Evolutionary conservation across 345 rosid species (phyloP).

Genomic region (Dipteronia dyeriana): DNA sequence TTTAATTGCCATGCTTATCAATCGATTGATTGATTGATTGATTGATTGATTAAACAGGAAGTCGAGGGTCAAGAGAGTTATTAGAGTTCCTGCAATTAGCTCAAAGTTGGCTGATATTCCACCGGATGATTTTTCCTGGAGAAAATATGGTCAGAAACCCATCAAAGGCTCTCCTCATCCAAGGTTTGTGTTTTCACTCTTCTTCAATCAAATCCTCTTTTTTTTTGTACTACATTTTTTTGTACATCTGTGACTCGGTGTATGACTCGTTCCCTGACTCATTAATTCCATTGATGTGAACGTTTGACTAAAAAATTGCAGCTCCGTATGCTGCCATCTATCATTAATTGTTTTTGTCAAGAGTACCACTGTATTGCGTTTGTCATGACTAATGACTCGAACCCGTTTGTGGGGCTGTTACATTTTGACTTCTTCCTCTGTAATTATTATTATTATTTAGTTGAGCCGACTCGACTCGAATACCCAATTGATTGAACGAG

Average conservation of each 20-base stretch:
- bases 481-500: not conserved
- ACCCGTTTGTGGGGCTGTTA: not conserved
- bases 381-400: not conserved
- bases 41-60: conserved; percentile 47
- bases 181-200: conserved; percentile 47
- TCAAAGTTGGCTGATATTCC: conserved; percentile 90
- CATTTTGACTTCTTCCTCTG: conserved; percentile 17
- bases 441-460: not conserved
- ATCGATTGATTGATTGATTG: too few relatives aligned
- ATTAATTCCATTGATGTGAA: not conserved
- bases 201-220: conserved; percentile 6
- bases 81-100: conserved; percentile 83
- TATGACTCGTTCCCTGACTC: conserved; percentile 15
- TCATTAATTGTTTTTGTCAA: not conserved
- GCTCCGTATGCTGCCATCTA: not conserved
- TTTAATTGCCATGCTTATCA: not conserved
- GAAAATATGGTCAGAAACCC: conserved; percentile 96
- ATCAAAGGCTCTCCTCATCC: conserved; percentile 99
- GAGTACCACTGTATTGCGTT: too few relatives aligned
- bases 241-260: not conserved
- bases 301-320: conserved; percentile 21
- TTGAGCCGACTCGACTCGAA: conserved; percentile 23
- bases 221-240: not conserved
- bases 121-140: conserved; percentile 87
- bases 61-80: conserved; percentile 62